Evolutionary conservation across 768 basidiomycete species (phyloP).

Genomic region (Calocybe gangraenosa): DNA sequence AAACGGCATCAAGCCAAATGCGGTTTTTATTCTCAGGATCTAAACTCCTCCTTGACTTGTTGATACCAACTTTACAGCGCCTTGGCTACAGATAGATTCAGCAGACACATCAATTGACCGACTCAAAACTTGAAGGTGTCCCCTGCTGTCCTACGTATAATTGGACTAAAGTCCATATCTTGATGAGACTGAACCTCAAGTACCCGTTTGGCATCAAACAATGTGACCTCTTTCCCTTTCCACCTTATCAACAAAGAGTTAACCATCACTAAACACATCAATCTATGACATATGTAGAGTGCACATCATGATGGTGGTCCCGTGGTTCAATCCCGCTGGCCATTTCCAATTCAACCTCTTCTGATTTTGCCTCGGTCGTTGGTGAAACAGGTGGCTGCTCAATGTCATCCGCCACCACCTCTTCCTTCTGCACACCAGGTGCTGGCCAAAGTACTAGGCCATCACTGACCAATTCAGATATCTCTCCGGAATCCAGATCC

Average conservation of each 20-base stretch:
- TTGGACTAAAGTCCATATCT: no score
- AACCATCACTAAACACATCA: neutral
- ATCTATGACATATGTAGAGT: slow-evolving; percentile 7
- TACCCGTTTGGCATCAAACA: no score
- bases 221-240: neutral
- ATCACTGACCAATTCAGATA: slow-evolving; percentile 41
- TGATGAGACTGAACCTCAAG: no score
- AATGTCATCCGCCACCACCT: slow-evolving; percentile 5
- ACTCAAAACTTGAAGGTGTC: neutral
- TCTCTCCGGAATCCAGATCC: slow-evolving; percentile 43
- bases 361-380: neutral
- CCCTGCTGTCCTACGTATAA: no score
- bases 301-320: slow-evolving; percentile 5
- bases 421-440: slow-evolving; percentile 12
- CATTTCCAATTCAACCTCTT: neutral
- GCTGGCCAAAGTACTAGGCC: slow-evolving; percentile 49
- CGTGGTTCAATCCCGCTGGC: neutral
- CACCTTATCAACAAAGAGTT: neutral
- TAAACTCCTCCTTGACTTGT: neutral
- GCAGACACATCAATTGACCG: neutral
- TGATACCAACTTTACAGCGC: neutral
- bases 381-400: neutral
- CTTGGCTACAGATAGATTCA: neutral
- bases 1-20: slow-evolving; percentile 9
- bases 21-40: slow-evolving; percentile 12